phyloP scores from a whole-genome alignment of 345 rosid species.

The Zanthoxylum bungeanum region DNA sequence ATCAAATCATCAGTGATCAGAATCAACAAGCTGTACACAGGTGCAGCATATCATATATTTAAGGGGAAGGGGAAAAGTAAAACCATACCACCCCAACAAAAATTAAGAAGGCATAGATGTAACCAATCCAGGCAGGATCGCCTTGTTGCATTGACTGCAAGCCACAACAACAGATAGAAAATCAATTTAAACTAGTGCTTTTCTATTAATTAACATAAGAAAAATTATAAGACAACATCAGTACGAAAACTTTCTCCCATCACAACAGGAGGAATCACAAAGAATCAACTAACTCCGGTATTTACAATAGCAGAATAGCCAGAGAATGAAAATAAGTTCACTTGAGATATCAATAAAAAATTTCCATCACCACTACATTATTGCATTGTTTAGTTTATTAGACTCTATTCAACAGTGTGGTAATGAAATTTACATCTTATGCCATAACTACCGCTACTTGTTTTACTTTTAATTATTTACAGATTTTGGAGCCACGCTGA shows the following conservation, averaged over 20 bases:
- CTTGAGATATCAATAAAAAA: not conserved
- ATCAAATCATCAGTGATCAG: slow-evolving; percentile 14
- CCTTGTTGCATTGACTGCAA: slow-evolving; percentile 94
- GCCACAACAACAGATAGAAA: not conserved
- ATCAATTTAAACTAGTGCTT: slow-evolving; percentile 1
- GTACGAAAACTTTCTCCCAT: not conserved
- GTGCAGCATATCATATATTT: not conserved
- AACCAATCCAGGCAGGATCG: slow-evolving; percentile 90
- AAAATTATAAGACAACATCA: not conserved
- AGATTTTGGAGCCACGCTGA: no score
- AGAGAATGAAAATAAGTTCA: not conserved
- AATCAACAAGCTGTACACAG: not conserved
- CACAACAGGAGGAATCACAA: not conserved
- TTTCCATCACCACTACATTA: not conserved
- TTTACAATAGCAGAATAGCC: not conserved
- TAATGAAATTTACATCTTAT: not conserved
- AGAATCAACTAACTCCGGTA: not conserved
- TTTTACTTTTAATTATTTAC: not conserved
- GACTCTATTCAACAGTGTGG: not conserved
- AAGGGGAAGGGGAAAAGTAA: not conserved
- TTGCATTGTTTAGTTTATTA: not conserved
- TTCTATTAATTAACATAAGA: not conserved
- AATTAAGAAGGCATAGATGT: slow-evolving; percentile 75
- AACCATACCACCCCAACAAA: slow-evolving; percentile 78
- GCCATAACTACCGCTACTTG: not conserved